Base-by-base conservation (phyloP, 2,329 filamentous ascomycete genomes). In the Niveomyces coronatus region DNA sequence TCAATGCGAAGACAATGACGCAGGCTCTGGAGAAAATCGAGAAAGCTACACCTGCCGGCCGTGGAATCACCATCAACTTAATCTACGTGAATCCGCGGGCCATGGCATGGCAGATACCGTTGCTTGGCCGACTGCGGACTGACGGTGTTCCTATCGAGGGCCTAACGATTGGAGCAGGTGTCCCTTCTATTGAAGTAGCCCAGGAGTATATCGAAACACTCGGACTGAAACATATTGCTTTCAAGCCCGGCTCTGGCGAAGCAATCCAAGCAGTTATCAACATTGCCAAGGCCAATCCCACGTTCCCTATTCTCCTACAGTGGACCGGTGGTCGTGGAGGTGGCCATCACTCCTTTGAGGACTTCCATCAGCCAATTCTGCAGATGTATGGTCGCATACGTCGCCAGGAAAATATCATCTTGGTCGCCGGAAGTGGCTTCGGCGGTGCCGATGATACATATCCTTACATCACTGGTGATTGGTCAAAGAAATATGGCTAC, bases 321-420 rank as follows among this genome's bases (percentile, higher is more conserved):
- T 95, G 88, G 88, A 95, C 88, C 43, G 88, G 88, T 55, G 88
- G 88, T 28, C 82, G 88, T 62, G 88, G 87, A 48, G 88, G 88
- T 65, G 88, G 88, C 41, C 88, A 94, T 60, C 88, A 95, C 65
- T 94, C 87, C 1, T 94, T 81, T 45, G 88, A 95, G 58, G 88
- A 95, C 59, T 94, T 95, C 71, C 88, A 94, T 60, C 80, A 88
- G 53, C 88, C 88, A 5, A 81, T 95, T 31, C 67, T 95, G 7
- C 79, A 85, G 52, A 93, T 94, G 84, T 95, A 95, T 58, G 76
- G 79, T 48, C 80, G 87, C 41, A 87, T 95, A 47, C 78, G 88
- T 54, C 79, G 85, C 54, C 82, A 82, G 47, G 73, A 83, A 49
- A 95, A 95, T 64, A 79, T 95, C 45, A 82, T 94, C 43, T 70